These are phyloP conservation scores for Fusarium nurragi DNA, from an alignment of 2,329 filamentous ascomycete species.

Conservation along the genomic window DNA sequence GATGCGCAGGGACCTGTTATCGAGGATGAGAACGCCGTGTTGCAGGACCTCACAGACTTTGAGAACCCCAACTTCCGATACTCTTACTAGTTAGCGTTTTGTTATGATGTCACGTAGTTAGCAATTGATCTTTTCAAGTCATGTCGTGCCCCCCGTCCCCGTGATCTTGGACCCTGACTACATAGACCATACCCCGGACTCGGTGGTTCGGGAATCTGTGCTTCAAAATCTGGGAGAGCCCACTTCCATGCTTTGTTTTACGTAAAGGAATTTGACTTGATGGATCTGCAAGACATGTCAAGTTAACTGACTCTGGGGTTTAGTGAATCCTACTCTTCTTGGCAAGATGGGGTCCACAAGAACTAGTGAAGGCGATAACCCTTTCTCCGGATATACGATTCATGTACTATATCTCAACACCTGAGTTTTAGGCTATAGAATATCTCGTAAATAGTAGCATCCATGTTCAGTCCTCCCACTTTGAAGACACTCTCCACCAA, in stretches of 20 bases:
- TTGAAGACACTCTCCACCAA: constrained; percentile 52
- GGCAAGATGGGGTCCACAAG: constrained; percentile 1
- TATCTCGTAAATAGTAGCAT: neutral
- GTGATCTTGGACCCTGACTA: neutral
- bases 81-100: constrained; percentile 30
- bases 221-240: constrained; percentile 17
- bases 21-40: constrained; percentile 29
- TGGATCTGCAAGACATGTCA: neutral
- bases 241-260: constrained; percentile 3
- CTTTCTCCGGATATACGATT: neutral
- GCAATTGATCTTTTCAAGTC: constrained; percentile 9
- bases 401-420: neutral
- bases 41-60: constrained; percentile 44
- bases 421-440: neutral
- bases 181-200: constrained; percentile 5
- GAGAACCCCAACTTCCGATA: constrained; percentile 45
- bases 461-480: constrained; percentile 43
- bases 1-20: constrained; percentile 36
- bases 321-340: neutral
- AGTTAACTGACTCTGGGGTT: neutral
- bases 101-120: constrained; percentile 9
- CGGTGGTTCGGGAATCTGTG: neutral
- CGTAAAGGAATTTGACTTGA: constrained; percentile 16
- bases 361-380: neutral
- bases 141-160: neutral